Conservation (phyloP, 2,329 filamentous ascomycete genomes). For the Arthrocladium fulminans region DNA sequence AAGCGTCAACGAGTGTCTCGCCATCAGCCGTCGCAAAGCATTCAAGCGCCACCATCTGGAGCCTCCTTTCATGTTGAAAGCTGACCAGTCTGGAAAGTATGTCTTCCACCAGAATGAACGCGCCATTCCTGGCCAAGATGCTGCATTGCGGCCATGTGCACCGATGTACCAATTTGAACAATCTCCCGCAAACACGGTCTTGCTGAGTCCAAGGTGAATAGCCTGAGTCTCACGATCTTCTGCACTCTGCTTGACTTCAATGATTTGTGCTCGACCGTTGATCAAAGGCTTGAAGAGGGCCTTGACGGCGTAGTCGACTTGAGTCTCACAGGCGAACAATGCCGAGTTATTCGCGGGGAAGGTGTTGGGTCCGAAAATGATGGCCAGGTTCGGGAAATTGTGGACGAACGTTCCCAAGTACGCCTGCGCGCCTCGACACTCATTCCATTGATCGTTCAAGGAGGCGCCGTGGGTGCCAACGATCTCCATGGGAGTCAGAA, state of each 20-base stretch:
- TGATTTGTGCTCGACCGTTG: background rate
- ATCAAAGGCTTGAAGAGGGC: background rate
- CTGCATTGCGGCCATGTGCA: slow-evolving; percentile 29
- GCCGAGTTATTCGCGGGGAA: too few species aligned
- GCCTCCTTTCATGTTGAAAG: background rate
- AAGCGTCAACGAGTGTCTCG: too few species aligned
- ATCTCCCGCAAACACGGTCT: slow-evolving; percentile 29
- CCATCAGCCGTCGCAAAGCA: background rate
- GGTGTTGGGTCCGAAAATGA: too few species aligned
- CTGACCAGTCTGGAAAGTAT: slow-evolving; percentile 1
- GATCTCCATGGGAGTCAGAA: too few species aligned
- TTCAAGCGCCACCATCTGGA: background rate
- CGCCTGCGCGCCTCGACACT: too few species aligned
- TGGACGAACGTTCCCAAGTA: too few species aligned
- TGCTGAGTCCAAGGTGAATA: background rate
- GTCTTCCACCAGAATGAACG: background rate
- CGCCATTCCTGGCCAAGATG: slow-evolving; percentile 26
- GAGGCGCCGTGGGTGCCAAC: too few species aligned
- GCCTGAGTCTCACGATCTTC: slow-evolving; percentile 1
- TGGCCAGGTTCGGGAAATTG: too few species aligned
- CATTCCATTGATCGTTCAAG: too few species aligned
- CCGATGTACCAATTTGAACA: slow-evolving; percentile 38
- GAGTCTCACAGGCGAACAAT: background rate
- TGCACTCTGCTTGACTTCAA: slow-evolving; percentile 1
- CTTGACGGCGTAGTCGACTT: background rate